A percentile compares a stretch with the other conserved stretches of the same genome.
These are phyloP conservation scores for Ananas comosus DNA, from an alignment of 176 grass and related monocot genomes.

Conservation along the genomic window DNA sequence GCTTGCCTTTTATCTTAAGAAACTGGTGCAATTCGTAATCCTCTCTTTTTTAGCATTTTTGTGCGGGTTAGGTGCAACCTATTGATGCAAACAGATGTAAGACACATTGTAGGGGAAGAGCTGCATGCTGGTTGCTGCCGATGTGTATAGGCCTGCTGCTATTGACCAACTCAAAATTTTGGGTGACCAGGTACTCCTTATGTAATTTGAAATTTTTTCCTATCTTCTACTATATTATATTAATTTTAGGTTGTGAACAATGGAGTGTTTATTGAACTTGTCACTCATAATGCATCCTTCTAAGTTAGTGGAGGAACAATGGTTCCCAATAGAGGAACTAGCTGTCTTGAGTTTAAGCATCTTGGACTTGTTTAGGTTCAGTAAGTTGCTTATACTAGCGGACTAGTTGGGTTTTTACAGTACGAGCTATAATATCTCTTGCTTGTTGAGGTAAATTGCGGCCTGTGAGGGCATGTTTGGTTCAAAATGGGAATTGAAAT, in stretches of 20 bases:
- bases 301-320: background rate
- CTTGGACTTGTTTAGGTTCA: no score
- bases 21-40: conserved; percentile 49
- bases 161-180: conserved; percentile 91
- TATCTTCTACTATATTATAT: background rate
- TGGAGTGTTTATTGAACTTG: conserved; percentile 7
- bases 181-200: conserved; percentile 57
- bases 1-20: conserved; percentile 87
- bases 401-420: background rate
- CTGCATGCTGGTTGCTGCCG: conserved; percentile 86
- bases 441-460: no score
- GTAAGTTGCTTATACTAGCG: no score
- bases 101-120: conserved; percentile 81
- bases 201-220: conserved; percentile 4
- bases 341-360: no score
- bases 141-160: conserved; percentile 97
- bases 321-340: no score
- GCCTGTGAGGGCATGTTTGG: no score
- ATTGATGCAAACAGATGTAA: conserved; percentile 33
- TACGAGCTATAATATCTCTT: no score
- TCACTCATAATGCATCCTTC: background rate
- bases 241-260: background rate
- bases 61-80: conserved; percentile 1
- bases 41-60: conserved; percentile 11
- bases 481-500: no score